phyloP scores from a whole-genome alignment of 495 filamentous ascomycete species.

The Xylaria acuta region DNA sequence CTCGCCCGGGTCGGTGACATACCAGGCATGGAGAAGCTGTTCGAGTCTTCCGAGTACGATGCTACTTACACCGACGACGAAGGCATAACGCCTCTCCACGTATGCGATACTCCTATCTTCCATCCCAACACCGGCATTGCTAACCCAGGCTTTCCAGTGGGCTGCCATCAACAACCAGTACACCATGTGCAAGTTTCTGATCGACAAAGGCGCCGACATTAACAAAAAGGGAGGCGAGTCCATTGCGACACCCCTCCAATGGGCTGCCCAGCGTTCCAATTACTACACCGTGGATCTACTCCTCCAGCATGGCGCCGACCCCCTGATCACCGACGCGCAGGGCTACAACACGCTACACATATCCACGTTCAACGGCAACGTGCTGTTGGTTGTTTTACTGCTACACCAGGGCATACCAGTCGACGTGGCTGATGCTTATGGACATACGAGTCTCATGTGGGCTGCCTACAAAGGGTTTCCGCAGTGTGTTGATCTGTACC shows the following conservation, averaged over 20 bases:
- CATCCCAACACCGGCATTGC: constrained; percentile 17
- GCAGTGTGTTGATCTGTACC: constrained; percentile 86
- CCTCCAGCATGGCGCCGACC: constrained; percentile 86
- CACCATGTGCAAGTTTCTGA: constrained; percentile 91
- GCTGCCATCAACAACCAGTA: constrained; percentile 99
- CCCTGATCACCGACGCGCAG: constrained; percentile 85
- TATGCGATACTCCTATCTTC: constrained; percentile 51
- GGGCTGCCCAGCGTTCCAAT: constrained; percentile 93
- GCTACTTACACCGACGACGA: constrained; percentile 85
- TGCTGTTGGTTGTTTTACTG: constrained; percentile 83
- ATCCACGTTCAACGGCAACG: constrained; percentile 95
- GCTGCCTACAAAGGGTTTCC: constrained; percentile 96
- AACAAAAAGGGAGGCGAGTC: constrained; percentile 96
- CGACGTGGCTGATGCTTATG: constrained; percentile 84
- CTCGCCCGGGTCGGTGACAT: constrained; percentile 89
- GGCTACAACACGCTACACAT: constrained; percentile 97
- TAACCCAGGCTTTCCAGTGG: constrained; percentile 70
- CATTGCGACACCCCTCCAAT: constrained; percentile 90
- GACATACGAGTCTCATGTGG: constrained; percentile 97
- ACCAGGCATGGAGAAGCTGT: constrained; percentile 83
- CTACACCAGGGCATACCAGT: constrained; percentile 93
- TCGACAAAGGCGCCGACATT: constrained; percentile 87
- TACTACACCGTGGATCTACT: constrained; percentile 80
- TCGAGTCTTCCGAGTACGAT: constrained; percentile 79
- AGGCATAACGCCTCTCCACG: constrained; percentile 93